These are phyloP conservation scores for Mycotypha africana DNA, from an alignment of 371 early-diverging fungal genomes.

Conservation along the genomic window DNA sequence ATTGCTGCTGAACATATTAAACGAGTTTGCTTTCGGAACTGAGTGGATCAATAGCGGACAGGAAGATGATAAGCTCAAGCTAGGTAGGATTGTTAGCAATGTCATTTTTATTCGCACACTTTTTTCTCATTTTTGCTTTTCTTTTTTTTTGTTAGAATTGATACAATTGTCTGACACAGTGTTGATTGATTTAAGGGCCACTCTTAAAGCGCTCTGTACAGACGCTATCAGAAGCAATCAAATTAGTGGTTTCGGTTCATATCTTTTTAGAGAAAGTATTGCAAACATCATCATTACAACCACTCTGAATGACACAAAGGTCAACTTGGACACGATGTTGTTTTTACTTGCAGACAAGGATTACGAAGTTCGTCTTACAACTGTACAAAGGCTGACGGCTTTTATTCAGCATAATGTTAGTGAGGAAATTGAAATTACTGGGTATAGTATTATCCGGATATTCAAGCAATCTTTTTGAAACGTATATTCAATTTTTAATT, in stretches of 20 bases:
- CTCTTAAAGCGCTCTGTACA: background rate
- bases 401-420: too few species aligned
- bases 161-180: constrained; percentile 8
- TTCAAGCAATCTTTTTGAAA: too few species aligned
- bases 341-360: constrained; percentile 31
- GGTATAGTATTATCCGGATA: too few species aligned
- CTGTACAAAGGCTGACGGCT: constrained; percentile 36
- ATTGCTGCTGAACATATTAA: constrained; percentile 41
- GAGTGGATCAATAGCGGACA: constrained; percentile 31
- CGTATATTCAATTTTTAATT: too few species aligned
- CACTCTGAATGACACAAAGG: constrained; percentile 16
- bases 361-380: constrained; percentile 59
- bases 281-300: constrained; percentile 31
- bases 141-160: constrained; percentile 6
- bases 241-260: constrained; percentile 37
- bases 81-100: too few species aligned
- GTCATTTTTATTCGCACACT: too few species aligned
- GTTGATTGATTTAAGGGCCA: background rate
- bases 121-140: background rate
- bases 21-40: constrained; percentile 49
- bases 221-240: constrained; percentile 10
- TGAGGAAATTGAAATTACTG: too few species aligned
- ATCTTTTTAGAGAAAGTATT: constrained; percentile 43
- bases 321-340: constrained; percentile 12
- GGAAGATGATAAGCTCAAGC: too few species aligned